These are phyloP conservation scores for Phenoliferia sp. DNA, from an alignment of 1,284 basidiomycete species.

Conservation along the genomic window DNA sequence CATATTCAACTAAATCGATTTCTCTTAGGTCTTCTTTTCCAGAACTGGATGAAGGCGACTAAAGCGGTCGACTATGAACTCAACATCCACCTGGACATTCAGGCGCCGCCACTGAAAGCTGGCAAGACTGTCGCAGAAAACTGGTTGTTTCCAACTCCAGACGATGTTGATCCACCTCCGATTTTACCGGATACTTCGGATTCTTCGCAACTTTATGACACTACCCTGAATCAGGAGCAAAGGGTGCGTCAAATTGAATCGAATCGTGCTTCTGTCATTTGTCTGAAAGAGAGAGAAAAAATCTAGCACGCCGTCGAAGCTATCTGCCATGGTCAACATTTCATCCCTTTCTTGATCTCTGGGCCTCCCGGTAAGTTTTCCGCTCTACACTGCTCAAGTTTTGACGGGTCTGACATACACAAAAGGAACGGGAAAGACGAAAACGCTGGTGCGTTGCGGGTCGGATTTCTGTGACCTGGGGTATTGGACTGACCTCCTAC, in stretches of 20 bases:
- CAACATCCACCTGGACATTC: conserved; percentile 2
- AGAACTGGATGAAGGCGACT: conserved; percentile 18
- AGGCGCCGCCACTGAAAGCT: not conserved
- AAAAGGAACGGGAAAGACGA: conserved; percentile 43
- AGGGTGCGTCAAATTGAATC: conserved; percentile 16
- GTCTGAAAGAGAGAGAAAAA: not conserved
- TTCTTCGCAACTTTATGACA: conserved; percentile 23
- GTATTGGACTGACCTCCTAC: not conserved
- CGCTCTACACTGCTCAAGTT: conserved; percentile 20
- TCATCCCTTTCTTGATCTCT: conserved; percentile 31
- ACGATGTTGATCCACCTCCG: conserved; percentile 11
- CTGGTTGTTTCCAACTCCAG: conserved; percentile 37
- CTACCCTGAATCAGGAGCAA: conserved; percentile 40
- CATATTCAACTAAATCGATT: too few relatives aligned
- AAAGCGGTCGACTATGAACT: conserved; percentile 12
- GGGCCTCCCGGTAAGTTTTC: conserved; percentile 33
- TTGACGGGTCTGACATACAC: not conserved
- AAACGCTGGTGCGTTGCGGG: conserved; percentile 33
- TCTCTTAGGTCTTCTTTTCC: conserved; percentile 4
- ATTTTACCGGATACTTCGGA: not conserved
- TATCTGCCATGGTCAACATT: conserved; percentile 28
- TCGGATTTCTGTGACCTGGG: too few relatives aligned
- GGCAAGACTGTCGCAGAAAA: conserved; percentile 13
- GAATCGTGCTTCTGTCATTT: conserved; percentile 3
- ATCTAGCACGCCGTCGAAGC: conserved; percentile 32